These are phyloP conservation scores for Quercus glauca DNA, from an alignment of 306 rosid species.

Conservation along the genomic window DNA sequence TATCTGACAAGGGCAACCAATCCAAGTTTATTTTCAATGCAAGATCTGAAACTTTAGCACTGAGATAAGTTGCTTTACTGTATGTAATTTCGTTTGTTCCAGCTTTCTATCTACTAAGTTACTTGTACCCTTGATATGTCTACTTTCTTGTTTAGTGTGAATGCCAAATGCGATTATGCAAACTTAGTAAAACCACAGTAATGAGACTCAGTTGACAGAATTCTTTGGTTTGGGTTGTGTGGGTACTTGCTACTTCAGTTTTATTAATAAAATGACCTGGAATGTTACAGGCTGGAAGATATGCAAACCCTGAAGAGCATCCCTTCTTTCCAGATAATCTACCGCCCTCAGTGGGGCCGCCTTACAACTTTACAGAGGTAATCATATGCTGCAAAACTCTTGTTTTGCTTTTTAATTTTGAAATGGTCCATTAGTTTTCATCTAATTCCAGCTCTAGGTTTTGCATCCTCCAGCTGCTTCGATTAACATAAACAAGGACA, in stretches of 20 bases:
- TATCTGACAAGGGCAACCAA: too few relatives aligned
- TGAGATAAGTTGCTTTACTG: not conserved
- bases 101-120: not conserved
- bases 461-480: conserved; percentile 70
- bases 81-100: not conserved
- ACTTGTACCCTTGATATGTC: not conserved
- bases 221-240: not conserved
- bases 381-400: not conserved
- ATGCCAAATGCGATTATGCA: not conserved
- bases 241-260: not conserved
- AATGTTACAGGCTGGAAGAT: conserved; percentile 76
- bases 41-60: not conserved
- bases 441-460: conserved; percentile 36
- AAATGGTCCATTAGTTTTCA: not conserved
- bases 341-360: conserved; percentile 49
- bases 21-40: too few relatives aligned
- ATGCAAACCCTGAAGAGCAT: conserved; percentile 71
- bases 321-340: conserved; percentile 67
- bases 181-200: not conserved
- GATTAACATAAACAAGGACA: conserved; percentile 59
- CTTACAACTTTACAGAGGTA: conserved; percentile 54
- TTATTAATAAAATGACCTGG: not conserved
- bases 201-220: not conserved
- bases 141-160: not conserved
- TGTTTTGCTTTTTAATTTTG: not conserved